Conservation (phyloP, 169 alveolate species). For the Plasmodium relictum region DNA sequence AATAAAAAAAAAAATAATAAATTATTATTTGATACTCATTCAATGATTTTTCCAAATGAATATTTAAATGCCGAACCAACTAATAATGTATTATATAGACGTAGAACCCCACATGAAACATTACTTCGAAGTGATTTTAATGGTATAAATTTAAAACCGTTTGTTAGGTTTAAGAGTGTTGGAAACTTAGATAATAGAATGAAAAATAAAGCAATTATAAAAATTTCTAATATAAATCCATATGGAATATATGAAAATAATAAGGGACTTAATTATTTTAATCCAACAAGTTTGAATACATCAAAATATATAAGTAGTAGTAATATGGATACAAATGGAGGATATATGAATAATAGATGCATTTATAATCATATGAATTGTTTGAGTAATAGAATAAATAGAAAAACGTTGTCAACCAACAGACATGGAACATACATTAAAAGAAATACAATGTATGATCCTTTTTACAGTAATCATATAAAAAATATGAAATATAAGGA, state of each 20-base stretch:
- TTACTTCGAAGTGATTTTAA: slow-evolving; percentile 41
- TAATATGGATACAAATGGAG: too few species aligned
- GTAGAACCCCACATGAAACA: slow-evolving; percentile 70
- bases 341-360: too few species aligned
- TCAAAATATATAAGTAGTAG: too few species aligned
- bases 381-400: too few species aligned
- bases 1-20: slow-evolving; percentile 1
- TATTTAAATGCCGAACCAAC: slow-evolving; percentile 66
- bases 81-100: slow-evolving; percentile 61
- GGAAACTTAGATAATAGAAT: not conserved
- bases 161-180: slow-evolving; percentile 46
- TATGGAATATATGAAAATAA: not conserved
- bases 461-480: not conserved
- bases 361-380: too few species aligned
- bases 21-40: not conserved
- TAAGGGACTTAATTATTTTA: not conserved
- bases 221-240: slow-evolving; percentile 51
- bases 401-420: too few species aligned
- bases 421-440: too few species aligned
- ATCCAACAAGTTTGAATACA: slow-evolving; percentile 13
- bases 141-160: slow-evolving; percentile 69
- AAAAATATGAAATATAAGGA: not conserved
- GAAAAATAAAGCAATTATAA: slow-evolving; percentile 56
- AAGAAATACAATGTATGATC: too few species aligned
- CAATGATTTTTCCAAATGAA: slow-evolving; percentile 36